Base-by-base conservation (phyloP, 2,329 filamentous ascomycete species). In the Fusarium sp. region DNA sequence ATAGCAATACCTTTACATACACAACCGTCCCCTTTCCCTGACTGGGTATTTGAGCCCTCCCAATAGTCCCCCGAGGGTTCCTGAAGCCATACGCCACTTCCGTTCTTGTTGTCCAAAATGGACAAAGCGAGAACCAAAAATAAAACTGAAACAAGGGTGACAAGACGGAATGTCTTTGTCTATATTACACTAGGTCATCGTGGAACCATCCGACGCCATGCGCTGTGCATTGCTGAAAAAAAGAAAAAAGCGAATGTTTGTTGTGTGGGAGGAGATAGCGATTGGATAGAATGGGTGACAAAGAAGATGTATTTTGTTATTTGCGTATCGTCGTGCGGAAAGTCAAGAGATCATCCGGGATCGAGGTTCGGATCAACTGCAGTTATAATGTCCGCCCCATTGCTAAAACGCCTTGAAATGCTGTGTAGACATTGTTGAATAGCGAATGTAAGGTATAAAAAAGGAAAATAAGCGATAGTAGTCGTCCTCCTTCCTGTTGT, bases 141-240 rank as follows among this genome's bases (percentile, higher is more conserved):
- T 61, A 57, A 62, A 70, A 69, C 54, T 56, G 63, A 71, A 68
- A 68, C 48, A 72, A 53, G 63, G 50, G 44, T 66, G 55, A 68
- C 59, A 58, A 71, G 60, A 53, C 63, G 16, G 21, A 37, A 58
- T 53, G 68, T 49, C 63, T 66, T 72, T 61, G 59, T 71, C 73
- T 75, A 74, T 69, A 75, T 75, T 75, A 74, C 70, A 75, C 64
- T 74, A 71, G 61, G 66, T 67, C 59, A 62, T 73, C 63, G 47
- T 58, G 54, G 56, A 57, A 63, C 64, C 66, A 46, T 69, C 69
- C 58, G 65, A 74, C 72, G 69, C 73, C 73, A 63, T 56, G 61
- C 73, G 67, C 71, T 75, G 72, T 74, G 72, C 47, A 68, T 67
- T 72, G 63, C 58, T 65, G 61, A 67, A 57, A 59, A 66, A 29